phyloP scores from a whole-genome alignment of 306 rosid species.

The Hippophae tibetana region DNA sequence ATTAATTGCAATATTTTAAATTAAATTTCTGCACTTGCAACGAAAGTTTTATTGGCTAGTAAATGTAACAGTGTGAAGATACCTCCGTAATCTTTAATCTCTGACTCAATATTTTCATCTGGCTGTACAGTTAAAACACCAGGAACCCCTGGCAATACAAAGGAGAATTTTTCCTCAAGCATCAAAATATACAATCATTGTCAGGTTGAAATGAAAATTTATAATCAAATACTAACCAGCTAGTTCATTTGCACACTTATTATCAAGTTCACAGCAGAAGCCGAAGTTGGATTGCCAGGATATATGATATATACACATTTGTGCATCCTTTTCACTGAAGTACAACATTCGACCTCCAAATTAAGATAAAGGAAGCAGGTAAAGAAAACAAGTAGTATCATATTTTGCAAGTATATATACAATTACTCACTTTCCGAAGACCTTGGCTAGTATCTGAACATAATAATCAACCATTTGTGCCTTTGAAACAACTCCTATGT shows the following conservation, averaged over 20 bases:
- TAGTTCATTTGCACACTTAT: slow-evolving; percentile 56
- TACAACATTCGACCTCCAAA: slow-evolving; percentile 8
- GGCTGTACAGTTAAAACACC: slow-evolving; percentile 63
- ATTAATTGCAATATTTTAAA: too few species aligned
- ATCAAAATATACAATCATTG: neutral
- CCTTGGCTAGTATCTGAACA: slow-evolving; percentile 66
- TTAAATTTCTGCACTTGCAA: too few species aligned
- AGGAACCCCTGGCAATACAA: slow-evolving; percentile 53
- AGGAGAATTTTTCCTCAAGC: slow-evolving; percentile 8
- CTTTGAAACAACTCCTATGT: slow-evolving; percentile 70
- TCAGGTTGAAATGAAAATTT: neutral
- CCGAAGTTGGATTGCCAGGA: slow-evolving; percentile 78
- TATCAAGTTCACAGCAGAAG: slow-evolving; percentile 82
- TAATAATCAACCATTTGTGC: slow-evolving; percentile 84
- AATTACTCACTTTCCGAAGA: slow-evolving; percentile 61
- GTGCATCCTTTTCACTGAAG: slow-evolving; percentile 79
- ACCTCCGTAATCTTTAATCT: slow-evolving; percentile 75
- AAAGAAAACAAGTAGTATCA: slow-evolving; percentile 4
- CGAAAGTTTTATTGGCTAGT: too few species aligned
- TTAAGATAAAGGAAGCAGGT: slow-evolving; percentile 9
- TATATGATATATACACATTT: slow-evolving; percentile 82
- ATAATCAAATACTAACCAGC: slow-evolving; percentile 33
- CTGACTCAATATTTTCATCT: slow-evolving; percentile 50
- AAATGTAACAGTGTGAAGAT: slow-evolving; percentile 2
- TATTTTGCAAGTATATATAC: neutral